phyloP scores from a whole-genome alignment of 805 yeast genomes.

The Ogataea populi-albae region DNA sequence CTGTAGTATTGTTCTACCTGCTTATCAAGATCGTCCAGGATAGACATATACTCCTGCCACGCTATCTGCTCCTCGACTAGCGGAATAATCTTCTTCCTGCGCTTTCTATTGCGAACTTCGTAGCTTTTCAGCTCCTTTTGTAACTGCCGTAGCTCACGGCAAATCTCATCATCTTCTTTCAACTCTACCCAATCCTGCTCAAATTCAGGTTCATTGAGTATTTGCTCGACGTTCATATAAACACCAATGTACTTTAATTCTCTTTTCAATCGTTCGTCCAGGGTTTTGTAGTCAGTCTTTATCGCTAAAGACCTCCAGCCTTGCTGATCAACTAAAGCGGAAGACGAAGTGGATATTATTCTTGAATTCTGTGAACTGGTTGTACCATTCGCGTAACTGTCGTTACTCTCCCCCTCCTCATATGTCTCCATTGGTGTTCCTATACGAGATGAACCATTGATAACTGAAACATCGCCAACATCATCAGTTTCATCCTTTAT shows the following conservation, averaged over 20 bases:
- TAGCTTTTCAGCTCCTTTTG: conserved; percentile 67
- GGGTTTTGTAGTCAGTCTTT: conserved; percentile 65
- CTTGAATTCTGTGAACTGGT: conserved; percentile 7
- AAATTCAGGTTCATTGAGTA: conserved; percentile 34
- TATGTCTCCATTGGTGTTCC: conserved; percentile 8
- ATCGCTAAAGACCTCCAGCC: conserved; percentile 46
- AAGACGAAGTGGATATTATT: conserved; percentile 10
- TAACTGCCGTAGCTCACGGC: conserved; percentile 72
- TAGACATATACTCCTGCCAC: conserved; percentile 89
- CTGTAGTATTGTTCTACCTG: conserved; percentile 94
- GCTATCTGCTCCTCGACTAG: conserved; percentile 84
- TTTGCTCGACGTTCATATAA: conserved; percentile 58
- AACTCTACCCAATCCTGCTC: conserved; percentile 72
- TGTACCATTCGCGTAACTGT: conserved; percentile 2
- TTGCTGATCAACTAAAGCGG: conserved; percentile 38
- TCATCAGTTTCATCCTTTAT: conserved; percentile 45
- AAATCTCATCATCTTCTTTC: conserved; percentile 91
- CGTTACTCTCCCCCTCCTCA: conserved; percentile 13
- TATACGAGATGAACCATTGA: conserved; percentile 20
- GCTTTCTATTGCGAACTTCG: conserved; percentile 58
- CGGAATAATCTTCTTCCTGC: conserved; percentile 67
- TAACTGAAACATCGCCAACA: conserved; percentile 17
- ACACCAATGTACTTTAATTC: conserved; percentile 91
- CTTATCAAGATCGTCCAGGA: conserved; percentile 89
- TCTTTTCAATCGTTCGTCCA: conserved; percentile 84